Evolutionary conservation across 2,329 filamentous ascomycete genomes (phyloP).

Genomic region (Colletotrichum sansevieriae): DNA sequence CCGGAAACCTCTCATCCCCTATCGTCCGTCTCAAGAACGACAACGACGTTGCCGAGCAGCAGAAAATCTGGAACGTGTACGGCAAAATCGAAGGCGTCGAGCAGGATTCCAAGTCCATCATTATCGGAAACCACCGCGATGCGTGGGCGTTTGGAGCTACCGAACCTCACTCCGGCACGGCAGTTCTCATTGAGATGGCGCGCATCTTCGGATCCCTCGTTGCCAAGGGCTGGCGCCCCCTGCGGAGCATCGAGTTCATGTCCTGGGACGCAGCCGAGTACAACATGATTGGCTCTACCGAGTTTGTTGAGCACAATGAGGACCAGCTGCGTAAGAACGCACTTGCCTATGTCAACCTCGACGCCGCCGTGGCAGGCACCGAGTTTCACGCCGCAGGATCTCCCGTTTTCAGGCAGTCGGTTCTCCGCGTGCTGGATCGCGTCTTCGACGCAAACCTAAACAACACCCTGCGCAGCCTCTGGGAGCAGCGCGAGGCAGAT

Average conservation of each 20-base stretch:
- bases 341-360: constrained; percentile 92
- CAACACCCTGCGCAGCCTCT: constrained; percentile 78
- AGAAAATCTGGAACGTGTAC: constrained; percentile 93
- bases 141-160: constrained; percentile 90
- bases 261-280: constrained; percentile 97
- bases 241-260: constrained; percentile 96
- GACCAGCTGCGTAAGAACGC: constrained; percentile 79
- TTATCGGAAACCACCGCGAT: constrained; percentile 94
- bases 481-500: constrained; percentile 73
- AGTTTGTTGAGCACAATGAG: constrained; percentile 90
- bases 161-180: constrained; percentile 89
- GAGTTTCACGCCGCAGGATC: constrained; percentile 84
- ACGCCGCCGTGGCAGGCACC: constrained; percentile 81
- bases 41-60: constrained; percentile 85
- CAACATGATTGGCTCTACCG: constrained; percentile 93
- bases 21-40: constrained; percentile 86
- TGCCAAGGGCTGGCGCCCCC: constrained; percentile 84
- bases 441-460: constrained; percentile 80
- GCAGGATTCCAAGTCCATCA: constrained; percentile 83
- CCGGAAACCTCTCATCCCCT: constrained; percentile 80
- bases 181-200: constrained; percentile 89
- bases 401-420: constrained; percentile 80
- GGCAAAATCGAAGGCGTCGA: constrained; percentile 88
- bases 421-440: constrained; percentile 80
- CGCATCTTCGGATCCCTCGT: constrained; percentile 86